phyloP scores from a whole-genome alignment of 2,329 filamentous ascomycete species.

The Truncatella angustata region DNA sequence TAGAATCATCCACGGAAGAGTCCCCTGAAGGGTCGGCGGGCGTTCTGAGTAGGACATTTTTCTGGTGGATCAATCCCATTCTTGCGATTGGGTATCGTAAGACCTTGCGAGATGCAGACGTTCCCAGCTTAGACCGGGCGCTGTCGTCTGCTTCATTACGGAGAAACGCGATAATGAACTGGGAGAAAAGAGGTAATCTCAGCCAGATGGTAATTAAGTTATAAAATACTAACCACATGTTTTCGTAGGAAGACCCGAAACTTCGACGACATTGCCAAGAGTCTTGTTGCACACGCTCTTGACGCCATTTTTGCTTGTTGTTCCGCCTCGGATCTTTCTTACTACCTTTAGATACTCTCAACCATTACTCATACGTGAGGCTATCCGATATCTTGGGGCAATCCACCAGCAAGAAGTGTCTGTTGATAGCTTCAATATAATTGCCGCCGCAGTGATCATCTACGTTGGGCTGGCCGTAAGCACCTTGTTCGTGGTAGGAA shows the following conservation, averaged over 20 bases:
- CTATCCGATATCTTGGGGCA: not conserved
- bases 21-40: conserved; percentile 27
- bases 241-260: conserved; percentile 21
- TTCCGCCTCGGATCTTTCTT: conserved; percentile 2
- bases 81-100: conserved; percentile 26
- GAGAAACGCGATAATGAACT: conserved; percentile 19
- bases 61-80: conserved; percentile 32
- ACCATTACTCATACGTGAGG: not conserved
- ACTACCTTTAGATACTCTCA: conserved; percentile 3
- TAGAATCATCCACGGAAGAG: conserved; percentile 7
- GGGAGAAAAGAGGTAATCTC: conserved; percentile 29
- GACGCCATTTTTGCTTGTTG: not conserved
- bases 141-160: conserved; percentile 22
- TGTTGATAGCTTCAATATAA: not conserved
- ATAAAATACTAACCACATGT: no score
- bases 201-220: no score
- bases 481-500: no score
- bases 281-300: conserved; percentile 28
- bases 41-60: conserved; percentile 25
- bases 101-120: conserved; percentile 18
- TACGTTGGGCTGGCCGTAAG: conserved; percentile 8
- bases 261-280: conserved; percentile 24
- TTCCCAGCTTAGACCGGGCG: conserved; percentile 24
- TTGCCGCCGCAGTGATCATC: not conserved
- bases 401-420: not conserved